Base-by-base conservation (phyloP, 1,139 yeast species). In the Blastobotrys serpentis region DNA sequence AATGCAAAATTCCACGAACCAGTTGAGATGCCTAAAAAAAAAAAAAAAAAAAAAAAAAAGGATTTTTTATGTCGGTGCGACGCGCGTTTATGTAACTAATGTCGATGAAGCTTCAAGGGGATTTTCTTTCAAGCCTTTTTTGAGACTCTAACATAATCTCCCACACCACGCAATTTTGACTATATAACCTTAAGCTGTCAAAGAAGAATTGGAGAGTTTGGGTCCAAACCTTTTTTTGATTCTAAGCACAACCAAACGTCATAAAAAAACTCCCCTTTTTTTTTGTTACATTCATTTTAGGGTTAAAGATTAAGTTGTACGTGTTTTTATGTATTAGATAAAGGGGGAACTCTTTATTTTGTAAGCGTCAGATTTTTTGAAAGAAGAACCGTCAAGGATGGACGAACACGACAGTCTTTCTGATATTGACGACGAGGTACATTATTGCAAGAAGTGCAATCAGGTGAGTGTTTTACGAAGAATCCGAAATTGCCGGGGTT, bases 361-460 rank as follows among this genome's bases (percentile, higher is more conserved):
- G 10, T 23, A 23, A 23, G 26, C 26, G 26, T 23, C 26, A 6
- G 8, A 11, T 32, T 17, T 17, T 32, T 32, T 13, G 30, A 38
- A 13, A n/a, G n/a, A n/a, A n/a, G n/a, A n/a, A n/a, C n/a, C n/a
- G n/a, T n/a, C 23, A 38, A 18, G 13, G 16, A 38, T 38, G 42
- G 42, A 38, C 11, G 42, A 17, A 23, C 46, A 39, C 46, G 32
- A 36, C 43, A 6, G n/a, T n/a, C n/a, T 26, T 18, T 33, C 39
- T 47, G 56, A 51, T 45, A 47, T 53, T 51, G 65, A 61, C 46
- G 67, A 64, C 47, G 67, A 62, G 46, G 56, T 57, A 22, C 64
- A 62, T 48, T 56, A 55, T 48, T 68, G 72, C 61, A 67, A 66
- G 52, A 64, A 61, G 50, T 68, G 72, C 55, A 57, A 56, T 45